Percentiles rank a stretch among this genome's conserved stretches.
phyloP scores from a whole-genome alignment of 495 filamentous ascomycete species.

The Neurospora hispaniola region DNA sequence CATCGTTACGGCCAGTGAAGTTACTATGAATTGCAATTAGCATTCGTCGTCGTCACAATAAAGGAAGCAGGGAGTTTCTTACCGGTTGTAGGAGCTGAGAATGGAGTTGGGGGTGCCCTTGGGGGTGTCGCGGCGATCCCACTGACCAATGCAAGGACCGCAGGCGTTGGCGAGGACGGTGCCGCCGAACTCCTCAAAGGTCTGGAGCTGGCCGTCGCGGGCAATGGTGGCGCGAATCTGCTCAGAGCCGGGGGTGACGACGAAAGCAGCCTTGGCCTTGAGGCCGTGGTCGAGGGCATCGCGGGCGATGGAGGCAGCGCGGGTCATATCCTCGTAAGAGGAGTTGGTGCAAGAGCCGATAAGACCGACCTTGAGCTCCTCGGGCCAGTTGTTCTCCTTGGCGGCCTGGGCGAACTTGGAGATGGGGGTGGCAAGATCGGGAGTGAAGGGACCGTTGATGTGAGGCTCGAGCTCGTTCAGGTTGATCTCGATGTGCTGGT shows the following conservation, averaged over 20 bases:
- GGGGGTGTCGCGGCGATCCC: constrained; percentile 89
- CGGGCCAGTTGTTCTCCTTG: constrained; percentile 88
- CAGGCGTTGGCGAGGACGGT: constrained; percentile 95
- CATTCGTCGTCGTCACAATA: constrained; percentile 64
- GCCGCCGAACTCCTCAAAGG: constrained; percentile 96
- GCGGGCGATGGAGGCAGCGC: constrained; percentile 86
- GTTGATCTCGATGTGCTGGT: constrained; percentile 93
- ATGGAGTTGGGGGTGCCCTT: constrained; percentile 83
- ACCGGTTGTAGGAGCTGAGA: constrained; percentile 24
- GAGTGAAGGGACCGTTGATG: constrained; percentile 99
- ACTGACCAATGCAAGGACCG: constrained; percentile 72
- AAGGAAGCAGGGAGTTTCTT: background rate
- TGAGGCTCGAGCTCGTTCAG: constrained; percentile 91
- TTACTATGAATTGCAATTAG: constrained; percentile 93
- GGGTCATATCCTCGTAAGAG: constrained; percentile 98
- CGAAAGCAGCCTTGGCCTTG: constrained; percentile 89
- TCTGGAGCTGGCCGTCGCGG: constrained; percentile 90
- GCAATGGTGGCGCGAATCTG: constrained; percentile 94
- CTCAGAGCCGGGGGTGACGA: constrained; percentile 93
- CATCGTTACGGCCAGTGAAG: constrained; percentile 98
- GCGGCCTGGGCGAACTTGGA: constrained; percentile 95
- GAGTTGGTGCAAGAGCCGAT: constrained; percentile 99
- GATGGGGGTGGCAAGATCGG: constrained; percentile 94
- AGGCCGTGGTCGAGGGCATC: constrained; percentile 90
- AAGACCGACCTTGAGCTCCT: constrained; percentile 92